Evolutionary conservation across 129 eudicot genomes (phyloP), one percentile per base, ranked within the genome.

Genomic region (Helianthus tuberosus): DNA sequence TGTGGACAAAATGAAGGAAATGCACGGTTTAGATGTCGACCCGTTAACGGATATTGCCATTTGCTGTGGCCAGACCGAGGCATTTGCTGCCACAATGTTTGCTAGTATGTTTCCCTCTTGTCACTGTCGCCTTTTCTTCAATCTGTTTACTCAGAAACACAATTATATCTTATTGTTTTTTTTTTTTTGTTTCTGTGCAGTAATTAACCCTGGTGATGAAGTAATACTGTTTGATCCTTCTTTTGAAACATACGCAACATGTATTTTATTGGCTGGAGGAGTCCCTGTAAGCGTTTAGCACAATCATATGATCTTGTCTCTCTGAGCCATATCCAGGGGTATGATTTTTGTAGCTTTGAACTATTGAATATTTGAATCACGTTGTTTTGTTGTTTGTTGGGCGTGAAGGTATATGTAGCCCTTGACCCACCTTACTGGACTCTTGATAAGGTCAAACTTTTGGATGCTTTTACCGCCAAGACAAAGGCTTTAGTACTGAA

Each of bases 31-130:
- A 81, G 88, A 78, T 66, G 80, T 87, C 80, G 88, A 95, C 64
- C 97, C 99, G 20, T 15, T 75, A 29, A 87, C 96, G 0, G 99
- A 95, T 64, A 74, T 95, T 47, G 99, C 84, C 62, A 85, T 95
- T 72, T 91, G 97, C 60, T 95, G 99, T 70, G 99, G 99, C 29
- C 97, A 95, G 81, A 81, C 99, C 0, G 99, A 95, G 83, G 99
- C 99, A 11, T 95, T 95, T 80, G 92, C 97, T 27, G 96, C 94
- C 11, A 69, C 97, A 60, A 89, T 95, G 83, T 91, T 95, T 71
- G 97, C 99, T 69, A 76, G 99, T 85, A 90, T 75, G 86, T 38
- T 39, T 69, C 62, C 66, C 61, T 72, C 66, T 59, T 44, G 60
- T 68, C 41, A 43, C 46, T 0, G 14, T 3, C 23, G 53, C 60